phyloP scores from a whole-genome alignment of 2,329 filamentous ascomycete genomes.

The Ophiostoma australiae region DNA sequence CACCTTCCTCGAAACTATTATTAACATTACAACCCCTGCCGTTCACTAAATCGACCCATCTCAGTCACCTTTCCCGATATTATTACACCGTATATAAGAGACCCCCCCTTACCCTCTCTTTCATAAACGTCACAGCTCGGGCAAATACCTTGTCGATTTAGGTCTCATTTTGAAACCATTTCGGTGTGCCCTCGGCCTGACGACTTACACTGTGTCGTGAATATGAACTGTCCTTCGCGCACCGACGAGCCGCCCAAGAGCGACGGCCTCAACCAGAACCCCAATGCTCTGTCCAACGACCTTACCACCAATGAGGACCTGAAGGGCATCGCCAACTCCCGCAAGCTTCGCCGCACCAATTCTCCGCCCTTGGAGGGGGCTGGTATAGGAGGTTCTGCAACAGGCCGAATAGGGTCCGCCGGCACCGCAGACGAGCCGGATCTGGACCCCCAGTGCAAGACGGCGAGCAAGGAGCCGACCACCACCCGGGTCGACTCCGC shows the following conservation, averaged over 20 bases:
- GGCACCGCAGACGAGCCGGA: slow-evolving; percentile 12
- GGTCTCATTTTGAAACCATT: neutral
- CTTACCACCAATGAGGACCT: slow-evolving; percentile 54
- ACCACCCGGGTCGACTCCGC: slow-evolving; percentile 18
- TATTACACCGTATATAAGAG: neutral
- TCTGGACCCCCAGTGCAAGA: neutral
- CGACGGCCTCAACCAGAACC: slow-evolving; percentile 52
- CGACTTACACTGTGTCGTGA: neutral
- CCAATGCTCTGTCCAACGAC: slow-evolving; percentile 49
- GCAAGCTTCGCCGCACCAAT: slow-evolving; percentile 30
- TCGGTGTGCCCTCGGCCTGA: neutral
- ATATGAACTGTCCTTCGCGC: slow-evolving; percentile 32
- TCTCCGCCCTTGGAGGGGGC: slow-evolving; percentile 30
- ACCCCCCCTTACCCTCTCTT: neutral
- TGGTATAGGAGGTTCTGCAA: slow-evolving; percentile 28
- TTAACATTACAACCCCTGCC: neutral
- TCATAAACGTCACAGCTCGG: neutral
- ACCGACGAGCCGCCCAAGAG: slow-evolving; percentile 39
- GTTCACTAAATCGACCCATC: neutral
- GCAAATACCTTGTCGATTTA: neutral
- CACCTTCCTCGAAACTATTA: neutral
- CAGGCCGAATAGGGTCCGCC: slow-evolving; percentile 8
- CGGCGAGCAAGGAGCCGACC: slow-evolving; percentile 13
- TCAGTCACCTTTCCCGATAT: neutral
- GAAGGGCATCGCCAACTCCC: slow-evolving; percentile 47